These are phyloP conservation scores for Boeremia exigua DNA, from an alignment of 2,329 filamentous ascomycete species.

Conservation along the genomic window DNA sequence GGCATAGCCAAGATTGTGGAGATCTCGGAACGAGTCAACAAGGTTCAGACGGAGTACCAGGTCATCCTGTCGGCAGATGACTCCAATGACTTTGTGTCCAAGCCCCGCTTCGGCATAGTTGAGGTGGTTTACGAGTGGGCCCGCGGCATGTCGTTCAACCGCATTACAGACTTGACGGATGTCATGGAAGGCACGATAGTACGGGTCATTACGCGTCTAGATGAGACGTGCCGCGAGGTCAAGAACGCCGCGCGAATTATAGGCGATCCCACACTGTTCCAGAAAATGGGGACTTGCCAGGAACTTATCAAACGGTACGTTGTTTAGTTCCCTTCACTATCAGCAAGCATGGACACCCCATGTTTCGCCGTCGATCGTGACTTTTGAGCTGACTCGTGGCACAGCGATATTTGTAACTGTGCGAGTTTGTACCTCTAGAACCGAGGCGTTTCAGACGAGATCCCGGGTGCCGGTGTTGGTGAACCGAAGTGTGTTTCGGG, in stretches of 20 bases:
- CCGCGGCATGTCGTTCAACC: constrained; percentile 95
- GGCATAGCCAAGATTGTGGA: constrained; percentile 85
- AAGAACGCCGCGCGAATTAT: constrained; percentile 97
- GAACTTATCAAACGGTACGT: constrained; percentile 98
- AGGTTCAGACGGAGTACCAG: constrained; percentile 86
- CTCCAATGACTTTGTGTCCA: constrained; percentile 86
- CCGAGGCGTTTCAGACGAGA: constrained; percentile 11
- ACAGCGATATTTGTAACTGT: constrained; percentile 50
- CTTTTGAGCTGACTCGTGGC: constrained; percentile 29
- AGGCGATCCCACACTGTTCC: constrained; percentile 88
- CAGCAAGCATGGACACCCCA: constrained; percentile 3
- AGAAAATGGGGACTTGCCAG: constrained; percentile 97
- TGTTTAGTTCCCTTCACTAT: constrained; percentile 54
- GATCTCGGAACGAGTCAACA: constrained; percentile 91
- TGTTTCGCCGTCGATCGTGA: constrained; percentile 7
- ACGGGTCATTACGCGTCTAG: constrained; percentile 87
- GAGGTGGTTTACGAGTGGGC: constrained; percentile 99
- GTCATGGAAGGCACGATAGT: constrained; percentile 98
- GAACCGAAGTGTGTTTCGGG: constrained; percentile 15
- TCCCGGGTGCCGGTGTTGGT: constrained; percentile 3
- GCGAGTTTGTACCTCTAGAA: constrained; percentile 49
- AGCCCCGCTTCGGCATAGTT: constrained; percentile 88
- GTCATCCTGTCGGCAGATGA: constrained; percentile 91
- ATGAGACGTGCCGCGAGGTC: constrained; percentile 96
- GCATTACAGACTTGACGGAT: constrained; percentile 94